A percentile compares a stretch with the other conserved stretches of the same genome.
Conservation (phyloP, 331 rosid species). For the Rhamnella rubrinervis region DNA sequence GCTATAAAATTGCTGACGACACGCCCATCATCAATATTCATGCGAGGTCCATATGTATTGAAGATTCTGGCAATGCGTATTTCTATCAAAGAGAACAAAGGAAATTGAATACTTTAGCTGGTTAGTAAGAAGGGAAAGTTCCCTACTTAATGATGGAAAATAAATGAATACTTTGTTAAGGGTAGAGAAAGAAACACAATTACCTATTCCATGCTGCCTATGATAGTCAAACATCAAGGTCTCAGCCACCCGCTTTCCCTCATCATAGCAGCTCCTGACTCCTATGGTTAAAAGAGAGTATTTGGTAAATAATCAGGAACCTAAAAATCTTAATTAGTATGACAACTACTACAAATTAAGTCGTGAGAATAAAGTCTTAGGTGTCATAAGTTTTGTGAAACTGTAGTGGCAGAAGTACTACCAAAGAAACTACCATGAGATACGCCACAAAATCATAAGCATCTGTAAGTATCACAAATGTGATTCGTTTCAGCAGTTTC, state of each 20-base stretch:
- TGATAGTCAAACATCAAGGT: conserved; percentile 98
- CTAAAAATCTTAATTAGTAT: not conserved
- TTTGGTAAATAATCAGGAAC: not conserved
- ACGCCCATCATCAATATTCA: conserved; percentile 98
- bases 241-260: conserved; percentile 98
- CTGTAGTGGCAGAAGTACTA: no score
- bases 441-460: no score
- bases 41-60: conserved; percentile 98
- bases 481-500: no score
- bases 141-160: conserved; percentile 11
- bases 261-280: conserved; percentile 98
- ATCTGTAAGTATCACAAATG: no score
- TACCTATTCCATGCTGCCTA: conserved; percentile 92
- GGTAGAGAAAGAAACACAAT: conserved; percentile 12
- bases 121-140: not conserved
- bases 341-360: not conserved
- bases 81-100: conserved; percentile 41
- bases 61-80: conserved; percentile 95
- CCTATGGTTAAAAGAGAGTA: conserved; percentile 41
- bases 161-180: conserved; percentile 5
- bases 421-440: no score
- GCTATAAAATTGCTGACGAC: conserved; percentile 98
- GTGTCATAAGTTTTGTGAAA: no score
- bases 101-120: not conserved
- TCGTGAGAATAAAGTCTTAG: not conserved